Base-by-base conservation (phyloP, 2,329 filamentous ascomycete species). In the Colletotrichum orchidophilum region DNA sequence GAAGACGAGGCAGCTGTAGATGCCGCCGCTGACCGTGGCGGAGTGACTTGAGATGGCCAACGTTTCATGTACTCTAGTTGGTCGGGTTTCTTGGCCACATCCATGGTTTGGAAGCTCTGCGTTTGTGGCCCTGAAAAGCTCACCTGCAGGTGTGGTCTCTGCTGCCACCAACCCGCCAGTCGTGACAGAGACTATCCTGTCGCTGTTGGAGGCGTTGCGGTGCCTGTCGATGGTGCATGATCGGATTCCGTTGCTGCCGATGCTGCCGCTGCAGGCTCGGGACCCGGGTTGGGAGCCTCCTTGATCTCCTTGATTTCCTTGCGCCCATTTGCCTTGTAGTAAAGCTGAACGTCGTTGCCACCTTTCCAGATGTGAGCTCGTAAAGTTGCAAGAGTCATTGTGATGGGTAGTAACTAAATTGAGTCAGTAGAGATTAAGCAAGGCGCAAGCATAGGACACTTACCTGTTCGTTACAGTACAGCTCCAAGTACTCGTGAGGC, bases 381-480 rank as follows among this genome's bases (percentile, higher is more conserved):
- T 53, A 99, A 91, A 0, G 95, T 98, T 5, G 95, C 94, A n/a
- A 99, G 88, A 42, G 93, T 98, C 92, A 97, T 98, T 35, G 92
- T 93, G 7, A 92, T 90, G 2, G 93, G 89, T 29, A 98, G 86
- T 70, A 93, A 81, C 88, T 91, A 73, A 49, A 76, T 58, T 15
- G 12, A 21, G 57, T 70, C 35, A 70, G 57, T 21, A 29, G 29
- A 18, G 15, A 3, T n/a, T 0, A 15, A 13, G 1, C 7, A 53
- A 71, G n/a, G 18, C 39, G 31, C 55, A 59, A 15, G 52, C 26
- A 31, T 49, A 65, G 15, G 46, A 53, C 50, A 83, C 90, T 78
- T 83, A 96, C 95, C 87, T 95, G 93, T 65, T 95, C 93, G 78
- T 98, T 95, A 81, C 96, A 98, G 80, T 97, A 97, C 60, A 99